A percentile compares a stretch with the other conserved stretches of the same genome.
phyloP scores from a whole-genome alignment of 306 rosid genomes.

The Styphnolobium japonicum region DNA sequence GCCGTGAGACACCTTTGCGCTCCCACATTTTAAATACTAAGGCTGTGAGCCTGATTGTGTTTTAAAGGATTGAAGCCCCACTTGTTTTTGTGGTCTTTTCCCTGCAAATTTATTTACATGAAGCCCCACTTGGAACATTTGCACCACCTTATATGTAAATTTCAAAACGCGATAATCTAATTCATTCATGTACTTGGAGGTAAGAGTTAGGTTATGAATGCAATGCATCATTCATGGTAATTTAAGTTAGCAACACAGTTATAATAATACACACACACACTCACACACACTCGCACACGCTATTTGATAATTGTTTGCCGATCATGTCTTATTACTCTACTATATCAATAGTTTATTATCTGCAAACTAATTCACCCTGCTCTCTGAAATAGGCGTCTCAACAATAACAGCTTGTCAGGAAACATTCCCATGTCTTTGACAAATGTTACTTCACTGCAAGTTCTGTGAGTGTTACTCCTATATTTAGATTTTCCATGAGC shows the following conservation, averaged over 20 bases:
- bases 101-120: neutral
- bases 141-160: neutral
- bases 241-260: neutral
- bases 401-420: conserved; percentile 79
- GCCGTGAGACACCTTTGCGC: neutral
- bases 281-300: neutral
- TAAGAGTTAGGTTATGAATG: neutral
- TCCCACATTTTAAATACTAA: neutral
- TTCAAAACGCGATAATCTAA: neutral
- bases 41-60: neutral
- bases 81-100: neutral
- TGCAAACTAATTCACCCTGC: conserved; percentile 34
- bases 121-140: neutral
- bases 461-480: conserved; percentile 70
- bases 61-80: neutral
- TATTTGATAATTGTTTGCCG: conserved; percentile 16
- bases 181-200: conserved; percentile 3
- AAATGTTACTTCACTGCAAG: conserved; percentile 57
- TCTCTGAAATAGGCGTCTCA: conserved; percentile 80
- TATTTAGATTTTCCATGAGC: conserved; percentile 7
- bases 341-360: conserved; percentile 16
- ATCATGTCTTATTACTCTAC: neutral
- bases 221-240: no score
- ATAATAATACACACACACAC: neutral
- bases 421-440: conserved; percentile 64